Evolutionary conservation across 805 yeast genomes (phyloP).

Genomic region (Sugiyamaella marilandica): DNA sequence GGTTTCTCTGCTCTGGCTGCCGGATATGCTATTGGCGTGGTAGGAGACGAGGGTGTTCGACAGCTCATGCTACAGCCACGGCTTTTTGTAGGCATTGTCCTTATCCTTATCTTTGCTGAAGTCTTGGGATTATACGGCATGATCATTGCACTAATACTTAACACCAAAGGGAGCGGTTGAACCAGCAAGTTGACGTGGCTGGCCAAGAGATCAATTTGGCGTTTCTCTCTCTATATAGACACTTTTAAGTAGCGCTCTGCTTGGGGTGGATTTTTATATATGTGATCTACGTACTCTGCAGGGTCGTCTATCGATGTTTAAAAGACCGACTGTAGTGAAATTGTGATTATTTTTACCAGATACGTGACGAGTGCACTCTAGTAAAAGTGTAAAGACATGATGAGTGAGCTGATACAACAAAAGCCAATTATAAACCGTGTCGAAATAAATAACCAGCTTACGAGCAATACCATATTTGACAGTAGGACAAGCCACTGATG

Average conservation of each 20-base stretch:
- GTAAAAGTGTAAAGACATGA: too few species aligned
- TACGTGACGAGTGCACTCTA: too few species aligned
- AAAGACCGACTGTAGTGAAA: too few species aligned
- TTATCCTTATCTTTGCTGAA: slow-evolving; percentile 97
- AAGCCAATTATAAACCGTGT: too few species aligned
- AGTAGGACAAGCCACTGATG: too few species aligned
- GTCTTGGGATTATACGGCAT: slow-evolving; percentile 88
- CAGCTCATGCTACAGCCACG: slow-evolving; percentile 84
- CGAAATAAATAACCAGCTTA: too few species aligned
- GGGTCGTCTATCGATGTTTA: too few species aligned
- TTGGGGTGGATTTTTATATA: background rate
- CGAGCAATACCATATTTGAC: too few species aligned
- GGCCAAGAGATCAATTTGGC: background rate
- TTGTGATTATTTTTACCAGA: too few species aligned
- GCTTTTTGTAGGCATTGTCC: slow-evolving; percentile 93
- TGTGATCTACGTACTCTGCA: too few species aligned
- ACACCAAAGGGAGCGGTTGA: slow-evolving; percentile 76
- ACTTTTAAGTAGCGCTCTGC: background rate
- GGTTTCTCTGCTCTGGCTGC: slow-evolving; percentile 96
- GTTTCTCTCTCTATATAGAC: background rate
- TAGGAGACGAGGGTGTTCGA: slow-evolving; percentile 90
- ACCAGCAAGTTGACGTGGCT: background rate
- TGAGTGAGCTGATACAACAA: too few species aligned
- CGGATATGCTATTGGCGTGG: slow-evolving; percentile 94
- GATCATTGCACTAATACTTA: slow-evolving; percentile 89